Evolutionary conservation across 345 rosid species (phyloP), one percentile per base, ranked within the genome.

Genomic region (Kandelia obovata): DNA sequence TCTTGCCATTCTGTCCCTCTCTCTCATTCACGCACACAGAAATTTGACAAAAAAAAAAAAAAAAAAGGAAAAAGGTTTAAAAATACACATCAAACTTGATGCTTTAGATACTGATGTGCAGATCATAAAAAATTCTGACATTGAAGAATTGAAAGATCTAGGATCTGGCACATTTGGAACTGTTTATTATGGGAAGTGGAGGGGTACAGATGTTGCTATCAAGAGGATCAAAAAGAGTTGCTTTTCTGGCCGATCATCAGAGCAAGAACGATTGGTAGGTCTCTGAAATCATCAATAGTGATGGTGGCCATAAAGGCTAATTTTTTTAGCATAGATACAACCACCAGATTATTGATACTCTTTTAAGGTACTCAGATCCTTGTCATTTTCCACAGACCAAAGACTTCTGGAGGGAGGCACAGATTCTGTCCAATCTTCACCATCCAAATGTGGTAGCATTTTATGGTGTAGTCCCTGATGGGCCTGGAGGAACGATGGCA

Each of bases 141-240:
- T 94, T 56, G 97, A 94, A 88, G 98, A 94, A 68, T 68, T 86
- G 58, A 77, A 75, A 55, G 98, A 94, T 79, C 77, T 94, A 30
- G 98, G 98, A 51, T 89, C 97, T 0, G 98, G 98, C 34, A 94
- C 97, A 64, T 94, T 84, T 76, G 96, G 97, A 77, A 89, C 97
- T 25, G 97, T 94, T 31, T 89, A 87, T 73, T 78, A 84, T 67
- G 98, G 95, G 63, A 94, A 89, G 73, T 94, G 98, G 97, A 88
- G 96, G 74, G 98, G 98, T 65, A 91, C 97, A 49, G 97, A 89
- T 78, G 96, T 94, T 53, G 98, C 97, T 68, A 89, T 94, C 66
- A 91, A 94, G 80, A 82, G 96, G 72, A 94, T 94, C 19, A 94
- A 89, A 78, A 85, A 89, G 37, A 88, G 92, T 59, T 89, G 96